Percentiles rank a stretch among this genome's conserved stretches.
phyloP scores from a whole-genome alignment of 2,329 filamentous ascomycete genomes.

The Dryadomyces quercivorus region DNA sequence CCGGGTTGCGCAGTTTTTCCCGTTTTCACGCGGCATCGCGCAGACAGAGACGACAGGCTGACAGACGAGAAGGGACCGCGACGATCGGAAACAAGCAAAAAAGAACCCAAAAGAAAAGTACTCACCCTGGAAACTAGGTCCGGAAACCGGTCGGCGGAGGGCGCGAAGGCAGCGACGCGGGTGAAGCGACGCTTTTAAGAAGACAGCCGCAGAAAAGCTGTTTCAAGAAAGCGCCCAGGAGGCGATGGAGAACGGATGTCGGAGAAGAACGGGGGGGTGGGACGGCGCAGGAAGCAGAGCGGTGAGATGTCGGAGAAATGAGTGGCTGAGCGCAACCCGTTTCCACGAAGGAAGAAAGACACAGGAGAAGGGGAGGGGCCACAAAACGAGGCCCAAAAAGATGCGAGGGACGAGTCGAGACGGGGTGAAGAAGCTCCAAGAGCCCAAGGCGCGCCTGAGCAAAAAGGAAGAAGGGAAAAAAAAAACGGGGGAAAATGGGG shows the following conservation, averaged over 20 bases:
- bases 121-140: slow-evolving; percentile 6
- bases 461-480: background rate
- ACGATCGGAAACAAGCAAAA: background rate
- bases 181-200: background rate
- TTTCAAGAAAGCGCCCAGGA: background rate
- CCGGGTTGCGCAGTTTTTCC: background rate
- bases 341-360: slow-evolving; percentile 1
- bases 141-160: background rate
- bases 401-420: background rate
- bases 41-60: background rate
- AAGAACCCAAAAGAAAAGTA: background rate
- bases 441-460: background rate
- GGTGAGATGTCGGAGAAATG: slow-evolving; percentile 2
- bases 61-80: background rate
- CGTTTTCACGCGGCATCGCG: background rate
- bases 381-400: background rate
- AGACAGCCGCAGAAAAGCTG: background rate
- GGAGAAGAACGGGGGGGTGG: slow-evolving; percentile 1
- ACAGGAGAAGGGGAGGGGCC: background rate
- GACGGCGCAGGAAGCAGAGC: slow-evolving; percentile 4
- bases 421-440: background rate
- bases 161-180: background rate
- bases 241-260: background rate
- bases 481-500: background rate
- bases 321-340: slow-evolving; percentile 10